These are phyloP conservation scores for Aspergillus carlsbadensis DNA, from an alignment of 495 filamentous ascomycete genomes.

Conservation along the genomic window DNA sequence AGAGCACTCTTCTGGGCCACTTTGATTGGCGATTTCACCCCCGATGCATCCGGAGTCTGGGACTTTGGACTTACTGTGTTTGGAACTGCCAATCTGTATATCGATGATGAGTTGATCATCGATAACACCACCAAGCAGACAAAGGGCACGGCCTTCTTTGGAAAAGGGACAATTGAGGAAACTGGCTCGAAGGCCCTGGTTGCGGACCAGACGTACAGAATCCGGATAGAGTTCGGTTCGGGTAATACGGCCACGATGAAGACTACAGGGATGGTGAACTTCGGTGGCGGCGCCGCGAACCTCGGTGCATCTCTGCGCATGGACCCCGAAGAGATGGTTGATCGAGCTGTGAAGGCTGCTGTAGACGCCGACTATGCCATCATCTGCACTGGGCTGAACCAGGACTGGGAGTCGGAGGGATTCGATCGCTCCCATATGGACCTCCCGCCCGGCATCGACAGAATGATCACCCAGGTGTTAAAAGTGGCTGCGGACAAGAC, in stretches of 20 bases:
- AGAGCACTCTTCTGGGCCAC: slow-evolving; percentile 49
- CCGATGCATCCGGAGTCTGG: slow-evolving; percentile 60
- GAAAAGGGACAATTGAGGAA: slow-evolving; percentile 56
- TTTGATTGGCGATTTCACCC: slow-evolving; percentile 49
- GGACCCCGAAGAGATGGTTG: slow-evolving; percentile 60
- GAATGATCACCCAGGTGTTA: slow-evolving; percentile 63
- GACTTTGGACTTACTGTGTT: slow-evolving; percentile 70
- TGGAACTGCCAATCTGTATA: slow-evolving; percentile 65
- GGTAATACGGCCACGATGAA: slow-evolving; percentile 55
- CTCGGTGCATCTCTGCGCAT: slow-evolving; percentile 70
- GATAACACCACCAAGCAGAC: slow-evolving; percentile 59
- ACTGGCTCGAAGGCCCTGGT: slow-evolving; percentile 48
- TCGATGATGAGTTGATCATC: slow-evolving; percentile 65
- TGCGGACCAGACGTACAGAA: slow-evolving; percentile 54
- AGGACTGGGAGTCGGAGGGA: slow-evolving; percentile 84
- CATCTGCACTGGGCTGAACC: slow-evolving; percentile 72
- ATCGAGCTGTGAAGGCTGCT: slow-evolving; percentile 59
- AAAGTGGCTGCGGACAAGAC: slow-evolving; percentile 62
- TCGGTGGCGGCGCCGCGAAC: slow-evolving; percentile 65
- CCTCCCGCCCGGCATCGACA: slow-evolving; percentile 63
- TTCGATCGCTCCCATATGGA: slow-evolving; percentile 77
- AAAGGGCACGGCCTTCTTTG: slow-evolving; percentile 56
- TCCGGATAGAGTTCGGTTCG: slow-evolving; percentile 60
- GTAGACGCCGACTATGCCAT: slow-evolving; percentile 64
- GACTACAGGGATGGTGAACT: slow-evolving; percentile 41